A percentile compares a stretch with the other conserved stretches of the same genome.
These are phyloP conservation scores for Zalaria obscura DNA, from an alignment of 2,329 filamentous ascomycete genomes.

Conservation along the genomic window DNA sequence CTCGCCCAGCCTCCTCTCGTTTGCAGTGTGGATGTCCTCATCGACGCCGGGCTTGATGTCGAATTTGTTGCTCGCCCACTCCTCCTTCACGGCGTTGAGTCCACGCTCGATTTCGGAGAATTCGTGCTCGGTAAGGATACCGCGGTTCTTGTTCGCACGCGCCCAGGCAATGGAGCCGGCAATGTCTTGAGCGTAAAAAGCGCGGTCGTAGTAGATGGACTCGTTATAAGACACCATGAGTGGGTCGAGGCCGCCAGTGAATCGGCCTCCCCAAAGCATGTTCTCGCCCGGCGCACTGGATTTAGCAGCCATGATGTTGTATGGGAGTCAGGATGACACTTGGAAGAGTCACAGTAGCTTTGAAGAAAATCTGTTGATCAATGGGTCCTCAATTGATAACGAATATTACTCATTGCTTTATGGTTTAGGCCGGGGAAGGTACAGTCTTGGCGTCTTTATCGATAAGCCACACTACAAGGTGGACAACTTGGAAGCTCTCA, in stretches of 20 bases:
- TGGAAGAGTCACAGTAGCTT: too few species aligned
- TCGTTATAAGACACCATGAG: constrained; percentile 80
- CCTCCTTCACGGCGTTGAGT: constrained; percentile 42
- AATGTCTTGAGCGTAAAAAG: constrained; percentile 69
- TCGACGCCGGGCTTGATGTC: constrained; percentile 32
- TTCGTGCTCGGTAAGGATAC: constrained; percentile 59
- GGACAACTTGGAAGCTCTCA: too few species aligned
- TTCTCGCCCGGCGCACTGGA: constrained; percentile 21
- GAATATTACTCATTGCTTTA: too few species aligned
- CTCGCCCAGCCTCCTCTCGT: constrained; percentile 49
- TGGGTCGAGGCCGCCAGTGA: constrained; percentile 63
- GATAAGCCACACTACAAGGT: too few species aligned
- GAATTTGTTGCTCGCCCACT: constrained; percentile 33
- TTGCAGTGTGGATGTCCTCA: constrained; percentile 42
- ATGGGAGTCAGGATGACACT: too few species aligned
- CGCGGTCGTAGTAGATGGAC: constrained; percentile 63
- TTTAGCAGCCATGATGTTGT: not conserved
- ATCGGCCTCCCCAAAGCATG: constrained; percentile 49
- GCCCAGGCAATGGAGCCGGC: constrained; percentile 69
- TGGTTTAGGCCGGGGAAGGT: too few species aligned
- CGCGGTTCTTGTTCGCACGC: constrained; percentile 59
- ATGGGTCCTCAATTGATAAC: too few species aligned
- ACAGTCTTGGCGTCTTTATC: too few species aligned
- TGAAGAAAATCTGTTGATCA: too few species aligned
- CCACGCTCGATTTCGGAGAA: constrained; percentile 62